phyloP scores from a whole-genome alignment of 2,329 filamentous ascomycete species.

The Fusarium xylarioides region DNA sequence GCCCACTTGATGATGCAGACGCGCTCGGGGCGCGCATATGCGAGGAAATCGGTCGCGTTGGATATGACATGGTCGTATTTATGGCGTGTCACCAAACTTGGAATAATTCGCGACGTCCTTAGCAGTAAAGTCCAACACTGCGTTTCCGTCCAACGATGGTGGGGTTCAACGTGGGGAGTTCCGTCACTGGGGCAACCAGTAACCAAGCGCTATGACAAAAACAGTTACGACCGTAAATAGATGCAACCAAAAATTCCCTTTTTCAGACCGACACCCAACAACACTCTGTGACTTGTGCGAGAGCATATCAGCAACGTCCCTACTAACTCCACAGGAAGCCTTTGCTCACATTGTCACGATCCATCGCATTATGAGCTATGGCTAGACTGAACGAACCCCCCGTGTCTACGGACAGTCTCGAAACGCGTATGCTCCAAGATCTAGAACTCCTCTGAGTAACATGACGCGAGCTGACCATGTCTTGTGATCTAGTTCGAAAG shows the following conservation, averaged over 20 bases:
- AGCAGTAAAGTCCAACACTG: slow-evolving; percentile 17
- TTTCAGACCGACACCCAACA: slow-evolving; percentile 39
- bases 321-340: slow-evolving; percentile 28
- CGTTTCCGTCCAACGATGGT: slow-evolving; percentile 34
- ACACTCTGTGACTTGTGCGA: slow-evolving; percentile 30
- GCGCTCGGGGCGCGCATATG: slow-evolving; percentile 72
- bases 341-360: neutral
- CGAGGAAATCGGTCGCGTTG: slow-evolving; percentile 66
- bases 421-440: slow-evolving; percentile 67
- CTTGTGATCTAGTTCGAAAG: slow-evolving; percentile 69
- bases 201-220: slow-evolving; percentile 39
- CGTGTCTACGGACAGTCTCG: slow-evolving; percentile 73
- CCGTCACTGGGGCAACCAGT: slow-evolving; percentile 45
- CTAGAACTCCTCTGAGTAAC: neutral
- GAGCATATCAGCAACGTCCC: slow-evolving; percentile 18
- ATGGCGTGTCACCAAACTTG: neutral
- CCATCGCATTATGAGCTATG: slow-evolving; percentile 63
- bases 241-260: slow-evolving; percentile 42
- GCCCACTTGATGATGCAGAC: slow-evolving; percentile 60
- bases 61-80: slow-evolving; percentile 62
- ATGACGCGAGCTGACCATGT: slow-evolving; percentile 29
- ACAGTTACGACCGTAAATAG: slow-evolving; percentile 47
- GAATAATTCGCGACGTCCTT: slow-evolving; percentile 1
- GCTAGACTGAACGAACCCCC: slow-evolving; percentile 82
- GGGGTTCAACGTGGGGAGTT: slow-evolving; percentile 41